Conservation (phyloP, 148 eudicot genomes). For the Beta vulgaris region DNA sequence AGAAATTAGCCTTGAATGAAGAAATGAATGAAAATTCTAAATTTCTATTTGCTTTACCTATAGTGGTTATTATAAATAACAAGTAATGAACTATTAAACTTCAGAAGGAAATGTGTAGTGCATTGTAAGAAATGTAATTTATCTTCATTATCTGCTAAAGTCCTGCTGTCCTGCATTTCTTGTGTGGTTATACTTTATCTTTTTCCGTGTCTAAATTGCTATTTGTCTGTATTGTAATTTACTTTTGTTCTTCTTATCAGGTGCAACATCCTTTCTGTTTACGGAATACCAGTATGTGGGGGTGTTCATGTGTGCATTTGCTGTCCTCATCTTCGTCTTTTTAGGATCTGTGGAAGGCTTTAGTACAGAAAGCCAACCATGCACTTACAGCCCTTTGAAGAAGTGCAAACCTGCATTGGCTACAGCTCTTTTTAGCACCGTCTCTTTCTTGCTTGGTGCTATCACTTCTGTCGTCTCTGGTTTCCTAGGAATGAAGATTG, state of each 20-base stretch:
- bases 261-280: slow-evolving; percentile 60
- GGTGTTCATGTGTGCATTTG: slow-evolving; percentile 78
- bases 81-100: no score
- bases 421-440: slow-evolving; percentile 78
- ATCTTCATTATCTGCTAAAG: no score
- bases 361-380: slow-evolving; percentile 61
- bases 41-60: no score
- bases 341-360: slow-evolving; percentile 91
- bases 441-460: slow-evolving; percentile 75
- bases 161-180: no score
- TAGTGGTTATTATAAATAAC: no score
- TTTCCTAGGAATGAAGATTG: slow-evolving; percentile 94
- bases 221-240: no score
- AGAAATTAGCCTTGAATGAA: neutral
- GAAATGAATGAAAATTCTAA: neutral
- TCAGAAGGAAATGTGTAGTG: no score
- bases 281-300: slow-evolving; percentile 82
- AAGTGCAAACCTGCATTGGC: slow-evolving; percentile 85
- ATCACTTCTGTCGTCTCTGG: slow-evolving; percentile 79
- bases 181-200: neutral
- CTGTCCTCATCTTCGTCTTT: slow-evolving; percentile 74
- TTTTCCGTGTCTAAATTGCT: neutral
- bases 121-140: no score
- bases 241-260: slow-evolving; percentile 41
- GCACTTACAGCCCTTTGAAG: slow-evolving; percentile 59